Percentiles rank a stretch among this genome's conserved stretches.
Conservation (phyloP, 2,329 filamentous ascomycete species). For the Diaporthe caulivora region DNA sequence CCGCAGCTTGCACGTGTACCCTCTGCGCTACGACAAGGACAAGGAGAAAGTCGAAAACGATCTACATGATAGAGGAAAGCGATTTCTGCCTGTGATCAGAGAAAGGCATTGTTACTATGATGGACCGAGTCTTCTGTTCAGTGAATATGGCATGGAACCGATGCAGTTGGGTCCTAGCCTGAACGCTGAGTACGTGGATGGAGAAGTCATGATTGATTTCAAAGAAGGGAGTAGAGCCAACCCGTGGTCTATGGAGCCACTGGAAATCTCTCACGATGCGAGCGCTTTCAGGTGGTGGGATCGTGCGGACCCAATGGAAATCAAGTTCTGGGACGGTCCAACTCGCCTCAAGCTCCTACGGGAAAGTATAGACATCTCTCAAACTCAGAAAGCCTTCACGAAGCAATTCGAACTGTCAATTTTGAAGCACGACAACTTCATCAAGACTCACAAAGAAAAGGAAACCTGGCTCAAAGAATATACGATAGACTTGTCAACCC, state of each 20-base stretch:
- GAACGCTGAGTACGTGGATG: slow-evolving; percentile 15
- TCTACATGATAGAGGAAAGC: not conserved
- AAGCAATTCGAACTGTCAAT: not conserved
- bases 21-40: slow-evolving; percentile 16
- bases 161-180: fast-evolving
- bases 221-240: slow-evolving; percentile 17
- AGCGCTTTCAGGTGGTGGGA: not conserved
- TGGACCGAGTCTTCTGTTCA: slow-evolving; percentile 5
- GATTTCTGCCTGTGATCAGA: not conserved
- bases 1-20: not conserved
- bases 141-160: not conserved
- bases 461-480: slow-evolving; percentile 2
- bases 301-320: not conserved
- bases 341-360: not conserved
- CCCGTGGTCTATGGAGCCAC: not conserved
- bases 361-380: not conserved
- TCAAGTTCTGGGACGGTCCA: not conserved
- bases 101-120: slow-evolving; percentile 19
- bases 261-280: not conserved
- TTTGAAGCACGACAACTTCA: not conserved
- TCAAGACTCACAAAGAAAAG: not conserved
- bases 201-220: slow-evolving; percentile 32
- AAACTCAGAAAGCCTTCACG: not conserved
- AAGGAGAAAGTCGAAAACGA: not conserved
- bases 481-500: not conserved